phyloP scores from a whole-genome alignment of 495 filamentous ascomycete genomes.

The Penicillium coprophilum region DNA sequence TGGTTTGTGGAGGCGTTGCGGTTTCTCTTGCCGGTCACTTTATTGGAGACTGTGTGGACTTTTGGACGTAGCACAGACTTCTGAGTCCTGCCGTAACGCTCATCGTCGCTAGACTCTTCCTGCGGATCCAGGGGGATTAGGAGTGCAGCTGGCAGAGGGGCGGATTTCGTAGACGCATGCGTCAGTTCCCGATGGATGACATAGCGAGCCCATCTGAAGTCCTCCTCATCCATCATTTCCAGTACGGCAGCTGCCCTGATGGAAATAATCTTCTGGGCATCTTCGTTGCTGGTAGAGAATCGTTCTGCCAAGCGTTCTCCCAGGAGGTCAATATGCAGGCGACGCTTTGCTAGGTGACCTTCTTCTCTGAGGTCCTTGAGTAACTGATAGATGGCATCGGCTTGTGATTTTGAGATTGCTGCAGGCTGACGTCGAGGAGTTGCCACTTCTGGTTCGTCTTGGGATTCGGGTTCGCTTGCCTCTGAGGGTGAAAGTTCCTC shows the following conservation, averaged over 20 bases:
- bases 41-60: slow-evolving; percentile 38
- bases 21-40: slow-evolving; percentile 50
- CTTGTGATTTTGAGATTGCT: slow-evolving; percentile 36
- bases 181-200: slow-evolving; percentile 48
- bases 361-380: slow-evolving; percentile 41
- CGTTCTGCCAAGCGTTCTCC: slow-evolving; percentile 23
- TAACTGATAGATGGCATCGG: slow-evolving; percentile 38
- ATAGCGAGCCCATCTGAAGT: slow-evolving; percentile 47
- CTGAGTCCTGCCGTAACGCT: slow-evolving; percentile 38
- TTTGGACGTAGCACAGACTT: slow-evolving; percentile 57
- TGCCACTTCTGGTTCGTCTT: slow-evolving; percentile 25
- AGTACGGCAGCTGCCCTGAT: slow-evolving; percentile 35
- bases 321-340: slow-evolving; percentile 41
- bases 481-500: slow-evolving; percentile 31
- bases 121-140: slow-evolving; percentile 38
- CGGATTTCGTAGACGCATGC: slow-evolving; percentile 27
- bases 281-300: slow-evolving; percentile 29
- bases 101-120: slow-evolving; percentile 43
- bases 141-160: slow-evolving; percentile 26
- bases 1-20: slow-evolving; percentile 35
- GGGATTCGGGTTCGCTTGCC: slow-evolving; percentile 26
- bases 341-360: slow-evolving; percentile 47
- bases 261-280: slow-evolving; percentile 39
- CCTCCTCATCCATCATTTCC: slow-evolving; percentile 41
- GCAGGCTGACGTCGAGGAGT: slow-evolving; percentile 31